Percentiles rank a stretch among this genome's conserved stretches.
Evolutionary conservation across 352 stramenopile species (phyloP).

Genomic region (Globisporangium acanthophoron): DNA sequence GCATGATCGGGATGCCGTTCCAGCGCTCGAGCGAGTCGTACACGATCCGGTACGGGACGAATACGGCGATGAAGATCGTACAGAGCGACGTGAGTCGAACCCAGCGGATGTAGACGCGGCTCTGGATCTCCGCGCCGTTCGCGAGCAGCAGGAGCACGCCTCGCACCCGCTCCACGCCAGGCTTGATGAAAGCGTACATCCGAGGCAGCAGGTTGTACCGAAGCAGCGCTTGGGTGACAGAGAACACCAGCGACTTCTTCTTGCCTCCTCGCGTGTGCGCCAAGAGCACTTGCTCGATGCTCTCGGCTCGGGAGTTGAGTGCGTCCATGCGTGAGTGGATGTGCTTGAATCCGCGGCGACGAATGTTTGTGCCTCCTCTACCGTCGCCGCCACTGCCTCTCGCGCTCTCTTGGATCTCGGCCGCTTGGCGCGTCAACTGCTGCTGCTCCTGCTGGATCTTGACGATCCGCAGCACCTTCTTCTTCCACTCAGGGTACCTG

Average conservation of each 20-base stretch:
- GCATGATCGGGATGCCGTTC: constrained; percentile 28
- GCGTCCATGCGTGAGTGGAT: constrained; percentile 34
- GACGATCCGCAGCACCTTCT: constrained; percentile 55
- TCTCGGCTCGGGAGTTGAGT: constrained; percentile 39
- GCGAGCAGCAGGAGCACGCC: constrained; percentile 12
- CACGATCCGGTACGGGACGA: constrained; percentile 45
- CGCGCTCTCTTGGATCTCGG: constrained; percentile 25
- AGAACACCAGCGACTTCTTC: constrained; percentile 12
- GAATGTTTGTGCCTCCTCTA: not conserved
- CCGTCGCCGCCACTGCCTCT: not conserved
- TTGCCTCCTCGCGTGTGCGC: constrained; percentile 18
- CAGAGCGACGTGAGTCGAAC: constrained; percentile 36
- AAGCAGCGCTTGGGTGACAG: constrained; percentile 4
- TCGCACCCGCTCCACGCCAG: not conserved
- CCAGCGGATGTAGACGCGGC: constrained; percentile 47
- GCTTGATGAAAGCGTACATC: constrained; percentile 2
- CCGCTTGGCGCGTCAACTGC: constrained; percentile 31
- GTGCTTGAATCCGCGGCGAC: constrained; percentile 19
- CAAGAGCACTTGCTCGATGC: constrained; percentile 47
- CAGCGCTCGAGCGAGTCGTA: constrained; percentile 48
- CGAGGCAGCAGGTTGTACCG: constrained; percentile 2
- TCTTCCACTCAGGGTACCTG: constrained; percentile 54
- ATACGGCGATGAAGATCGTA: constrained; percentile 41
- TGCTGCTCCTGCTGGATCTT: constrained; percentile 66
- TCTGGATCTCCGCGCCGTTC: constrained; percentile 49